Evolutionary conservation across 1,284 basidiomycete genomes (phyloP), one percentile per base, ranked within the genome.

Genomic region (Coniophora puteana): DNA sequence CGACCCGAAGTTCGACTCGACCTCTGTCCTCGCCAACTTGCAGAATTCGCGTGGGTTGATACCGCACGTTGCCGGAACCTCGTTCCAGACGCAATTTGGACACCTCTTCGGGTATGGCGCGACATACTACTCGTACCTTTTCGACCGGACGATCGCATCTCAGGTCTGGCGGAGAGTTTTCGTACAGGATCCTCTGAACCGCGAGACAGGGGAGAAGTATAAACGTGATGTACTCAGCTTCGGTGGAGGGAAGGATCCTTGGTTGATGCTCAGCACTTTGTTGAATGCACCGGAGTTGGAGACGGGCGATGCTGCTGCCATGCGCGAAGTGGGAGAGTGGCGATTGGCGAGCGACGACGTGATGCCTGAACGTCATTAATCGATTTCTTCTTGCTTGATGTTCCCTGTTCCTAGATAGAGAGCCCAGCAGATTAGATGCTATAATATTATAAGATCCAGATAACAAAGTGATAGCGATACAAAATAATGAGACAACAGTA

Each of bases 31-130:
- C 10, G 78, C 80, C 4, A 68, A 69, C 24, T 66, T 94, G 22
- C 78, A 87, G 42, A 68, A 78, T n/a, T 66, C 70, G 3, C 76
- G 83, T 1, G 90, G 91, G 1, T 68, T 94, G 27, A 82, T 95
- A 14, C 89, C 90, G 0, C 78, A 88, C 36, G 89, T 91, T 0
- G 67, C 72, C 1, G 86, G 85, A 0, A 95, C 93, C 0, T 84
- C 89, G 0, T 94, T 93, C 74, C 95, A 99, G 57, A 93, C 91
- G 0, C 89, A 94, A 52, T 99, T 99, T 53, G 90, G 91, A 0
- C 95, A 99, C 59, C 67, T 99, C 5, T 95, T 91, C 54, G 93
- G 94, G 1, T 99, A 99, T 55, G 94, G 95, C 6, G 92, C 94
- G 8, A 96, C 92, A 1, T 99, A 99, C 65, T 99, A 99, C 58